Evolutionary conservation across 192 early-diverging fungal genomes (phyloP).

Genomic region (Entophlyctis helioformis): DNA sequence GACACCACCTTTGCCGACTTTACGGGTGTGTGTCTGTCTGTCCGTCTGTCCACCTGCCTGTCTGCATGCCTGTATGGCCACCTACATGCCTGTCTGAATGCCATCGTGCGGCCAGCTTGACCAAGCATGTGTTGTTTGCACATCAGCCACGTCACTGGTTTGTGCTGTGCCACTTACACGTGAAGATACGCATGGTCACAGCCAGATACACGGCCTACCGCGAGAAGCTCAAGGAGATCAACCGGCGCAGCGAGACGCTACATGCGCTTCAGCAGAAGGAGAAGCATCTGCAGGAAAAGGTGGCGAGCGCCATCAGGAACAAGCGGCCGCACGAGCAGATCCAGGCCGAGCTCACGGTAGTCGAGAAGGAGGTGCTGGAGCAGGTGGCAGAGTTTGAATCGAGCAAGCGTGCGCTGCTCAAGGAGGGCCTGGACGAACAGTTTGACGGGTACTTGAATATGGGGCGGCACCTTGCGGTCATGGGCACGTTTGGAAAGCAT

Average conservation of each 20-base stretch:
- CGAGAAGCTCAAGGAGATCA: constrained; percentile 12
- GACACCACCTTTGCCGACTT: too few species aligned
- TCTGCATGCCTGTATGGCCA: too few species aligned
- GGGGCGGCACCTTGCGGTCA: constrained; percentile 9
- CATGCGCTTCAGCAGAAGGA: constrained; percentile 7
- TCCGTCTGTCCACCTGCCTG: too few species aligned
- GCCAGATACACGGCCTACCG: constrained; percentile 17
- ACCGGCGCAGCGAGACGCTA: constrained; percentile 7
- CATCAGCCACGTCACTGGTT: too few species aligned
- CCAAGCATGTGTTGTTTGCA: too few species aligned
- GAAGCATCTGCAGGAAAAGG: constrained; percentile 14
- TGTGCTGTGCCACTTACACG: too few species aligned
- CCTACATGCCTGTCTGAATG: too few species aligned
- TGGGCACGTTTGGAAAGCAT: constrained; percentile 26
- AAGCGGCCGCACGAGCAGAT: constrained; percentile 12
- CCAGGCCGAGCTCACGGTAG: constrained; percentile 9
- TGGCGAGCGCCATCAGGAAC: constrained; percentile 13
- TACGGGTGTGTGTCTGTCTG: too few species aligned
- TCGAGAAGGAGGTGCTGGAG: constrained; percentile 17
- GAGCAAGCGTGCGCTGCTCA: constrained; percentile 16
- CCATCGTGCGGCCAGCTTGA: too few species aligned
- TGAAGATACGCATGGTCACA: too few species aligned
- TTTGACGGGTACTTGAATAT: constrained; percentile 25
- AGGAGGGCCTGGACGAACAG: constrained; percentile 10
- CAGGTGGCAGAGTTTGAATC: constrained; percentile 13